Conservation (phyloP, 495 filamentous ascomycete genomes). For the Hypoxylon fuscum region DNA sequence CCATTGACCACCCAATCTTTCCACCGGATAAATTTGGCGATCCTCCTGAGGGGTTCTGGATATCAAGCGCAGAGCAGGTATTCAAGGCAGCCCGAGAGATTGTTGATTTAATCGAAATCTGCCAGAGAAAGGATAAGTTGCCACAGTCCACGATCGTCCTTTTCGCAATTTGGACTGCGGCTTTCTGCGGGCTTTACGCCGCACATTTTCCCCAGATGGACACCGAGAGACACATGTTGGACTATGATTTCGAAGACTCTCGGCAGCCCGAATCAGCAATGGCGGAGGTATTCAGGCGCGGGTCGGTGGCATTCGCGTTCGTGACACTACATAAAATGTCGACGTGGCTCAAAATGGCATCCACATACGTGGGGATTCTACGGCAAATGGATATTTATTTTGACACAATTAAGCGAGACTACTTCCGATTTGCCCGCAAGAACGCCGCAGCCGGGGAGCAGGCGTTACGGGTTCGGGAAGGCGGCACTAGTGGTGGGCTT, state of each 20-base stretch:
- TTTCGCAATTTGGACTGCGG: slow-evolving; percentile 84
- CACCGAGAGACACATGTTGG: slow-evolving; percentile 66
- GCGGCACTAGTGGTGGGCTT: slow-evolving; percentile 67
- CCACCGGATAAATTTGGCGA: slow-evolving; percentile 59
- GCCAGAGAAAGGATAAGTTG: slow-evolving; percentile 70
- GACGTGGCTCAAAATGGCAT: slow-evolving; percentile 72
- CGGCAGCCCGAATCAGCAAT: slow-evolving; percentile 37
- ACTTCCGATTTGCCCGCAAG: slow-evolving; percentile 45
- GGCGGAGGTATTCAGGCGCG: slow-evolving; percentile 48
- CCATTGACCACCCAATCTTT: slow-evolving; percentile 76
- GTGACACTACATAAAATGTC: slow-evolving; percentile 67
- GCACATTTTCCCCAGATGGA: slow-evolving; percentile 84
- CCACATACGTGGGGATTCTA: slow-evolving; percentile 75
- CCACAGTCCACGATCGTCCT: slow-evolving; percentile 83
- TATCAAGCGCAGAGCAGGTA: slow-evolving; percentile 74
- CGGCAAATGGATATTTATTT: slow-evolving; percentile 74
- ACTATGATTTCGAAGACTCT: slow-evolving; percentile 41
- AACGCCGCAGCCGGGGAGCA: slow-evolving; percentile 25
- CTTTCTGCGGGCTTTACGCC: slow-evolving; percentile 75
- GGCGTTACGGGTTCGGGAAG: slow-evolving; percentile 56
- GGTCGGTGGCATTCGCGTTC: slow-evolving; percentile 50
- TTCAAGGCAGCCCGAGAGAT: slow-evolving; percentile 78
- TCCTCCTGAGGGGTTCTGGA: slow-evolving; percentile 72
- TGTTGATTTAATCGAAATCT: slow-evolving; percentile 77
- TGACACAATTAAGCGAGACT: slow-evolving; percentile 69